Evolutionary conservation across 2,329 filamentous ascomycete species (phyloP), one percentile per base, ranked within the genome.

Genomic region (Phoma sp.): DNA sequence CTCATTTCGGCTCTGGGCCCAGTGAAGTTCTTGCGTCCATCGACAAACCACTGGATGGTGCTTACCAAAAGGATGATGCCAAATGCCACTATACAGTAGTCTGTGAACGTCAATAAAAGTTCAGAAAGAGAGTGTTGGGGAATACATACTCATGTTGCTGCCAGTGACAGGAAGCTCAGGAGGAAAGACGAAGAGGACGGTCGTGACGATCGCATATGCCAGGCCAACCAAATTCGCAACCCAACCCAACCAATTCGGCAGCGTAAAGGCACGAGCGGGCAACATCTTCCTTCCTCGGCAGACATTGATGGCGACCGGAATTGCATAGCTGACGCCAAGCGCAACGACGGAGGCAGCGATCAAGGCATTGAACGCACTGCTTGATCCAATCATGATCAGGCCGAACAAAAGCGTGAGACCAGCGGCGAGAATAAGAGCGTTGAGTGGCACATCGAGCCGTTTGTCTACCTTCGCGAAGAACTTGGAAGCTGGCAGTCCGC

Each of bases 141-240:
- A 38, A 13, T 31, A 76, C 79, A 65, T 77, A 82, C 83, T 92
- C 89, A 92, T 92, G 75, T 84, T 91, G 62, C 77, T 84, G 0
- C 82, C 80, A 0, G 85, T 85, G 2, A 88, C 86, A 0, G 87
- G 88, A 4, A 87, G 68, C 7, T 81, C 81, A 0, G 89, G 89
- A 3, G 89, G 89, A 74, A 92, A 91, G 19, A 91, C 81, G 74
- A 92, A 92, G 0, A 92, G 80, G 0, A 91, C 85, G 0, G 88
- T 91, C 0, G 89, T 92, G n/a, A 92, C 71, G 12, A 85, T 76
- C 1, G 88, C 84, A 74, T 88, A 92, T 0, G 78, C 77, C 41
- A 92, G 80, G 5, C 89, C 88, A 25, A 84, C 55, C 8, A 77
- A 22, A 57, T 90, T 90, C 22, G 82, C 79, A 22, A 80, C 74